Evolutionary conservation across 1,139 yeast species (phyloP), one percentile per base, ranked within the genome.

Genomic region (Sugiyamaella japonica): DNA sequence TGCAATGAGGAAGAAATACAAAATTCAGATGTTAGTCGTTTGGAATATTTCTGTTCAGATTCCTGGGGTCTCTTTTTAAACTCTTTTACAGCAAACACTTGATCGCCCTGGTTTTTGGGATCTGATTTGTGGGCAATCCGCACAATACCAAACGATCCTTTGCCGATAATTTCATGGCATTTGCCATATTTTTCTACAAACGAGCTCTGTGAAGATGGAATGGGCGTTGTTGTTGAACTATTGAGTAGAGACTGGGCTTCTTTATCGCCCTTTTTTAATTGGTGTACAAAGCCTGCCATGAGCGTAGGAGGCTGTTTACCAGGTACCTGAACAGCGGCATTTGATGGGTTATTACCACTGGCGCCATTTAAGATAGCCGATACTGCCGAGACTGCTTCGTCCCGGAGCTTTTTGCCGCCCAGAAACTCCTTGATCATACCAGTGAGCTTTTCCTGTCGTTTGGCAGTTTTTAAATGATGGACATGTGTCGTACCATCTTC

Each of bases 141-240:
- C 25, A 89, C 95, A 36, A 86, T 81, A 16, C 97, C 97, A 70
- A 86, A 89, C 0, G 95, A 82, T 15, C 96, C 96, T 52, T 83
- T 80, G 20, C 97, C 97, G 50, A 89, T 80, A 28, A 88, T 82
- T 61, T 86, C 91, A 65, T 83, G 89, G 63, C 93, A 85, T 48
- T 80, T 76, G 32, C 97, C 97, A 66, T 89, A 89, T 64, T 88
- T 81, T 53, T 85, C 84, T 17, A 76, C 77, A 65, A 84, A 78
- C 12, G 82, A 70, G 7, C 65, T 57, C 55, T 43, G 67, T 65
- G 61, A 67, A 64, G 61, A 67, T 12, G 34, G 25, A 20, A 20
- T 48, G 31, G 36, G 13, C 2, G 50, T 52, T 15, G 56, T 51
- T 10, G 53, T 29, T 20, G 25, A 20, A 20, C 6, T 20, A 20